Conservation (phyloP, 768 basidiomycete species). For the Termitomyces sp. region DNA sequence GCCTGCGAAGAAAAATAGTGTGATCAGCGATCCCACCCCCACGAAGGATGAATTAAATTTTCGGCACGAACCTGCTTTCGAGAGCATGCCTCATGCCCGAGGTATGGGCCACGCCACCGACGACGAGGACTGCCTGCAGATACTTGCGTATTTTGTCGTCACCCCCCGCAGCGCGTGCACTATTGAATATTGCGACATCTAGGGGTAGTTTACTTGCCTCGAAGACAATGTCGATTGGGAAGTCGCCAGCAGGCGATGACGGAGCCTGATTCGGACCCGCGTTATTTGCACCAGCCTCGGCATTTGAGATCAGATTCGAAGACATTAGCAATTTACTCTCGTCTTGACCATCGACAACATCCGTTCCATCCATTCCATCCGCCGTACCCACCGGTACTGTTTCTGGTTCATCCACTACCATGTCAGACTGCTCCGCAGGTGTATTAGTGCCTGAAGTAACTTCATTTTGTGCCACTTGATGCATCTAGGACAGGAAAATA, state of each 20-base stretch:
- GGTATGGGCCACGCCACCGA: conserved; percentile 78
- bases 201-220: conserved; percentile 89
- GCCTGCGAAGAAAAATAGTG: conserved; percentile 27
- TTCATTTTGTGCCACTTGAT: not conserved
- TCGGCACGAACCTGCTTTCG: conserved; percentile 68
- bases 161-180: conserved; percentile 79
- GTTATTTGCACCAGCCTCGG: not conserved
- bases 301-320: conserved; percentile 14
- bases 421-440: conserved; percentile 25
- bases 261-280: conserved; percentile 15
- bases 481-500: not conserved
- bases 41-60: not conserved
- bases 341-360: conserved; percentile 45
- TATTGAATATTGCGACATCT: conserved; percentile 91
- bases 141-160: conserved; percentile 90
- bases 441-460: conserved; percentile 12
- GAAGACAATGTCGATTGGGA: conserved; percentile 69
- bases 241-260: conserved; percentile 33
- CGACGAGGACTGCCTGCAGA: conserved; percentile 79
- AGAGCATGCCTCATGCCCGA: conserved; percentile 82
- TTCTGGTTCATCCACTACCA: conserved; percentile 26
- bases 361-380: conserved; percentile 35
- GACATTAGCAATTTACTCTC: conserved; percentile 30
- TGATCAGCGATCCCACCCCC: not conserved
- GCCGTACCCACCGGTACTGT: conserved; percentile 20